These are phyloP conservation scores for Sherardia arvensis DNA, from an alignment of 257 asterid species.

Conservation along the genomic window DNA sequence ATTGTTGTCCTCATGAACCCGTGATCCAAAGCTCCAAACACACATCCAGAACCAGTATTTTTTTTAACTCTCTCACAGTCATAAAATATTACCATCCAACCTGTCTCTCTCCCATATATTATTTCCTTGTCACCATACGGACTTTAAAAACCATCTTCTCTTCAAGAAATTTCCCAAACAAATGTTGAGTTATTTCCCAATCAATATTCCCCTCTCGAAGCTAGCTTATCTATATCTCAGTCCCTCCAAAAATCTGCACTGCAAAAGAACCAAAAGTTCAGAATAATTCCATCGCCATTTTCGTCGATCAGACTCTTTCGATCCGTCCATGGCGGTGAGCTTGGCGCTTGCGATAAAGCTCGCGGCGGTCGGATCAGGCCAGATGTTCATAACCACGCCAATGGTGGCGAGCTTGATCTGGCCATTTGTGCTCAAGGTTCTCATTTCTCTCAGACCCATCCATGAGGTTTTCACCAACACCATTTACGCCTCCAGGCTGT, in stretches of 20 bases:
- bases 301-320: background rate
- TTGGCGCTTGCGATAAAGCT: constrained; percentile 26
- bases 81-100: background rate
- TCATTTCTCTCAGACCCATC: constrained; percentile 35
- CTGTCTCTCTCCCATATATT: background rate
- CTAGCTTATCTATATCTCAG: background rate
- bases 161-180: background rate
- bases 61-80: background rate
- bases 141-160: background rate
- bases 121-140: background rate
- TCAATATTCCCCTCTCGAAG: background rate
- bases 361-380: constrained; percentile 14
- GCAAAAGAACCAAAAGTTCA: background rate
- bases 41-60: too few relatives aligned
- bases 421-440: constrained; percentile 42
- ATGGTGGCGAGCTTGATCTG: constrained; percentile 28
- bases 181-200: background rate
- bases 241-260: background rate
- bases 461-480: constrained; percentile 23
- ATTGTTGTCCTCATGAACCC: background rate
- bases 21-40: background rate
- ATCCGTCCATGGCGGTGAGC: constrained; percentile 32
- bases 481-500: constrained; percentile 25
- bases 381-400: constrained; percentile 21
- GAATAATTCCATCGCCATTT: background rate